These are phyloP conservation scores for Petrea volubilis DNA, from an alignment of 257 asterid genomes.

Conservation along the genomic window DNA sequence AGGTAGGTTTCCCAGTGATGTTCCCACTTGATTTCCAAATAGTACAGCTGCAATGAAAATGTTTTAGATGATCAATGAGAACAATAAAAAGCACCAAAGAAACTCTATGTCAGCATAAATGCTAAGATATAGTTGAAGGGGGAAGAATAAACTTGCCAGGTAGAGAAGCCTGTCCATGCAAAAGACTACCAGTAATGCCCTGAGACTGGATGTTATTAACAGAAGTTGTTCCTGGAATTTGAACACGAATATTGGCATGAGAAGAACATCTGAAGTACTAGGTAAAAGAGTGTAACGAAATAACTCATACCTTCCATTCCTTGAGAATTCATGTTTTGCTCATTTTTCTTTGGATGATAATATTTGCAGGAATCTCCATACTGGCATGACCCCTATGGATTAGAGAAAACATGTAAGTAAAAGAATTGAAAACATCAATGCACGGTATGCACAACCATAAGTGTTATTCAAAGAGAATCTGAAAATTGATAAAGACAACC, in stretches of 20 bases:
- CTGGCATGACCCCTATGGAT: constrained; percentile 76
- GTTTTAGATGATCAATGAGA: constrained; percentile 16
- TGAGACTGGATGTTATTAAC: constrained; percentile 31
- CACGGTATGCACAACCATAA: not conserved
- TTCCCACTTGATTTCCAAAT: constrained; percentile 54
- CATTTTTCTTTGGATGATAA: constrained; percentile 73
- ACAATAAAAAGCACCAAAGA: not conserved
- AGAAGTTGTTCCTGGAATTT: constrained; percentile 31
- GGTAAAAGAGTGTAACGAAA: not conserved
- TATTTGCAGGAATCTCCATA: constrained; percentile 83
- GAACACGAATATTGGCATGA: constrained; percentile 17
- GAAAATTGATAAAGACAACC: not conserved
- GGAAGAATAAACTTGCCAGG: constrained; percentile 37
- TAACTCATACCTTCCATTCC: constrained; percentile 49
- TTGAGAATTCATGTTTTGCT: constrained; percentile 32
- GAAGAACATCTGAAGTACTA: not conserved
- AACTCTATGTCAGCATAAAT: not conserved
- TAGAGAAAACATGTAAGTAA: not conserved
- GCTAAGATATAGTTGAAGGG: not conserved
- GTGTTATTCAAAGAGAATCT: not conserved
- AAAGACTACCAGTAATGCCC: constrained; percentile 28
- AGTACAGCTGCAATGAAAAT: constrained; percentile 40
- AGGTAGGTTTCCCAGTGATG: constrained; percentile 67
- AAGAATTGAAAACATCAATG: not conserved
- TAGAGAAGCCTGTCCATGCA: constrained; percentile 32